Conservation (phyloP, 129 eudicot genomes). For the Centaurea solstitialis region DNA sequence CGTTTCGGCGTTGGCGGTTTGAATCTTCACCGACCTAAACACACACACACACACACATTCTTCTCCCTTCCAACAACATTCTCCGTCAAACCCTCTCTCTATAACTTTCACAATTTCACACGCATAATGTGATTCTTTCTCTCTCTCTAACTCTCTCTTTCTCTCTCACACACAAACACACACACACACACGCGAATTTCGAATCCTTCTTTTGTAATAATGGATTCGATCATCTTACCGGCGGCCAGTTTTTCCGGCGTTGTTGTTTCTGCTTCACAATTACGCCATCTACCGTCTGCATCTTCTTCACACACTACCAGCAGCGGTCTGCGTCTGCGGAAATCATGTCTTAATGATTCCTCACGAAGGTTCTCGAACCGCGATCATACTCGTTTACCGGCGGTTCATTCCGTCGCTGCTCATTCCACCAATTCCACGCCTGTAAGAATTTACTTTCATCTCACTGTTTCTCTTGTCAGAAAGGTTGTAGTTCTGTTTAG, state of each 20-base stretch:
- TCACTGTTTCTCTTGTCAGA: too few species aligned
- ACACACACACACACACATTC: too few species aligned
- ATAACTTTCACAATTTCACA: constrained; percentile 11
- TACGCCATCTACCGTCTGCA: constrained; percentile 19
- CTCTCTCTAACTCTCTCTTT: constrained; percentile 3
- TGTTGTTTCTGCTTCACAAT: constrained; percentile 6
- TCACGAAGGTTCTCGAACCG: constrained; percentile 25
- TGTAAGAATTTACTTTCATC: constrained; percentile 20
- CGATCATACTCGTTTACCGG: constrained; percentile 24
- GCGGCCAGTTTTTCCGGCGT: constrained; percentile 23
- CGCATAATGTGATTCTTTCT: constrained; percentile 20
- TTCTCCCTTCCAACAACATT: constrained; percentile 27
- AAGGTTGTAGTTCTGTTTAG: background rate
- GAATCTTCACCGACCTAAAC: constrained; percentile 18
- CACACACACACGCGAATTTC: background rate
- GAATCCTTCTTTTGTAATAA: background rate
- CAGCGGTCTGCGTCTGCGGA: background rate
- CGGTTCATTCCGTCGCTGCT: constrained; percentile 29
- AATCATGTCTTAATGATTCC: background rate
- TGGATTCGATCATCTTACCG: constrained; percentile 38
- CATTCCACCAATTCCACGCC: constrained; percentile 14
- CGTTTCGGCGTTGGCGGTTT: constrained; percentile 9
- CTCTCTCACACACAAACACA: too few species aligned
- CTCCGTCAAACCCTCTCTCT: constrained; percentile 21
- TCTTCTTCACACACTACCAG: constrained; percentile 14